Evolutionary conservation across 2,329 filamentous ascomycete species (phyloP), one percentile per base, ranked within the genome.

Genomic region (Exophiala xenobiotica): DNA sequence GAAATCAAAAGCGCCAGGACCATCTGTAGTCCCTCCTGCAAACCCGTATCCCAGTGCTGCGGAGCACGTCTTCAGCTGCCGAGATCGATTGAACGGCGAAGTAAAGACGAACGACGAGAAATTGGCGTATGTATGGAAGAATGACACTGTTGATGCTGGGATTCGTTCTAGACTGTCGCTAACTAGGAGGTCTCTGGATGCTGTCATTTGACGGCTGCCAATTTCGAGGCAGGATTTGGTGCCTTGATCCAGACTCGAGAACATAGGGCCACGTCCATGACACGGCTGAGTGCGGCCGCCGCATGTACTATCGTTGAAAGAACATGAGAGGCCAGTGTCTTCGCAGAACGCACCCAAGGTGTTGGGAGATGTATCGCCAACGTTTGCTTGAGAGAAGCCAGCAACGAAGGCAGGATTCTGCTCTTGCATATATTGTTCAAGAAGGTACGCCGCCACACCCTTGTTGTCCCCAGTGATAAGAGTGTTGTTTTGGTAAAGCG

Each of bases 401-500:
- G 91, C 90, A 1, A 96, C 88, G 61, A 95, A 96, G 7, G 78
- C 80, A 1, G 59, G 44, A 45, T 58, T 61, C 18, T 20, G 29
- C 7, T 31, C 22, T 49, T 46, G 49, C 51, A 60, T 49, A 31
- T 81, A 75, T n/a, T 68, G 70, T 2, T 97, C 92, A 46, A 96
- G 85, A 9, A 96, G 74, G 65, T 86, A 87, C 0, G 91, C 88
- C 2, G 92, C 91, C 5, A 96, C 89, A 9, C 92, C 92, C 72
- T 97, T 97, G 74, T 97, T 97, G 68, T 97, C 92, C n/a, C 89
- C 92, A 2, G 90, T 85, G 44, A 93, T 82, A 11, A 96, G 77
- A 0, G 90, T 96, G 70, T 96, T 96, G 71, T 96, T 96, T 48
- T 88, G 87, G 19, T 91, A 82, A 69, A 96, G 81, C 0, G 90